phyloP scores from a whole-genome alignment of 2,329 filamentous ascomycete genomes.

The Diplodia sapinea region DNA sequence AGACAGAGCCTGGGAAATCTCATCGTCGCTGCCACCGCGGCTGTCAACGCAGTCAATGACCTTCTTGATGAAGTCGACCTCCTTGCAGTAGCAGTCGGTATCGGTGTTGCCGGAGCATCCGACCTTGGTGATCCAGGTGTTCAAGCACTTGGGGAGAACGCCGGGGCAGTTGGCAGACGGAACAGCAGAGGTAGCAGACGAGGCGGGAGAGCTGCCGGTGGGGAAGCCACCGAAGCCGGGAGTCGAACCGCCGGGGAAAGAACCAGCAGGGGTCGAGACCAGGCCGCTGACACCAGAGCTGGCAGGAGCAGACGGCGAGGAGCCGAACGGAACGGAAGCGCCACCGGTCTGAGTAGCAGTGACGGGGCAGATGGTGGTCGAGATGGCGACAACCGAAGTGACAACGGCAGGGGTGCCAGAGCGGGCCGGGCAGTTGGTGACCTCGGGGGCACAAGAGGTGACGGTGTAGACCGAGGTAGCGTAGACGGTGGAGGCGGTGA shows the following conservation, averaged over 20 bases:
- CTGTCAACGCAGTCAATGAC: slow-evolving; percentile 83
- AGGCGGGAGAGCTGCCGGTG: slow-evolving; percentile 24
- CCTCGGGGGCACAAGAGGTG: slow-evolving; percentile 30
- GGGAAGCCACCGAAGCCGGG: slow-evolving; percentile 23
- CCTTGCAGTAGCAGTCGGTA: slow-evolving; percentile 83
- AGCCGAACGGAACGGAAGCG: slow-evolving; percentile 31
- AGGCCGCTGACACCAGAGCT: slow-evolving; percentile 15
- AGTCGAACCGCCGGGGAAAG: slow-evolving; percentile 31
- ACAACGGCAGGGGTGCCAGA: slow-evolving; percentile 30
- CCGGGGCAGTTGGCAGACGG: slow-evolving; percentile 59
- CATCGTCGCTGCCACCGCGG: slow-evolving; percentile 69
- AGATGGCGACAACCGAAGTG: slow-evolving; percentile 22
- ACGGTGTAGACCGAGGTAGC: slow-evolving; percentile 35
- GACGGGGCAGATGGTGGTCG: slow-evolving; percentile 31
- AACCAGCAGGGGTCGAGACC: slow-evolving; percentile 19
- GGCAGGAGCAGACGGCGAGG: slow-evolving; percentile 23
- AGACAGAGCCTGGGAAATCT: slow-evolving; percentile 72
- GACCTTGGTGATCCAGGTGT: slow-evolving; percentile 79
- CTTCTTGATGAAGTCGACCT: slow-evolving; percentile 73
- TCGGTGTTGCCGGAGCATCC: slow-evolving; percentile 86
- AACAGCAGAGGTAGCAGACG: slow-evolving; percentile 33
- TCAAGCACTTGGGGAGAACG: slow-evolving; percentile 85
- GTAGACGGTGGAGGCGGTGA: slow-evolving; percentile 29
- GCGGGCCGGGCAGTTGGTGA: slow-evolving; percentile 36
- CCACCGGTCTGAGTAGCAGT: slow-evolving; percentile 11